A percentile compares a stretch with the other conserved stretches of the same genome.
phyloP scores from a whole-genome alignment of 257 asterid species.

The Penstemon eatonii region DNA sequence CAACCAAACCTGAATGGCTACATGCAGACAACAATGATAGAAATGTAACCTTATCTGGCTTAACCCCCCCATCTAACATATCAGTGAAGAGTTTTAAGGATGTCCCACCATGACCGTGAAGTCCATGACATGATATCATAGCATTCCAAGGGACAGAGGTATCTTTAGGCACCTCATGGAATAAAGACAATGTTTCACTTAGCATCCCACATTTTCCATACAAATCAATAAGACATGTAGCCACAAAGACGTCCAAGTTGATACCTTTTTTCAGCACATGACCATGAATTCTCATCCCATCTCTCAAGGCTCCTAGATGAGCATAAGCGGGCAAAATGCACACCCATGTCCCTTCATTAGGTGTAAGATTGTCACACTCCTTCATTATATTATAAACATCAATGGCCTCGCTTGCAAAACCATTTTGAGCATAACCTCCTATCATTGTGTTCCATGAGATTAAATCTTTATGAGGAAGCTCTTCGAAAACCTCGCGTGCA shows the following conservation, averaged over 20 bases:
- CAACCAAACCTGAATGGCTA: conserved; percentile 80
- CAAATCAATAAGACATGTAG: conserved; percentile 71
- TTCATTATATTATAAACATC: conserved; percentile 48
- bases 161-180: conserved; percentile 46
- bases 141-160: conserved; percentile 68
- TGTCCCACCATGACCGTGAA: conserved; percentile 68
- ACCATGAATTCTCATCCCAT: conserved; percentile 66
- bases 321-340: conserved; percentile 76
- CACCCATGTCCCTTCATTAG: conserved; percentile 74
- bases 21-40: conserved; percentile 65
- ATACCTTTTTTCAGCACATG: conserved; percentile 53
- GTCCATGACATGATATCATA: conserved; percentile 70
- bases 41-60: conserved; percentile 77
- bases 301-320: conserved; percentile 71
- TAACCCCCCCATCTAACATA: conserved; percentile 59
- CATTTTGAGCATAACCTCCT: conserved; percentile 79
- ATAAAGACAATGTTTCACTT: conserved; percentile 57
- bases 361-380: conserved; percentile 38
- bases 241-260: conserved; percentile 56
- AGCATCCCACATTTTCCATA: conserved; percentile 82
- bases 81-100: conserved; percentile 53
- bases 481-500: conserved; percentile 57
- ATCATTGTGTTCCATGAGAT: conserved; percentile 87
- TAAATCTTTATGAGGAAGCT: conserved; percentile 55
- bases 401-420: conserved; percentile 69